phyloP scores from a whole-genome alignment of 2,329 filamentous ascomycete genomes.

The Talaromyces sp. region DNA sequence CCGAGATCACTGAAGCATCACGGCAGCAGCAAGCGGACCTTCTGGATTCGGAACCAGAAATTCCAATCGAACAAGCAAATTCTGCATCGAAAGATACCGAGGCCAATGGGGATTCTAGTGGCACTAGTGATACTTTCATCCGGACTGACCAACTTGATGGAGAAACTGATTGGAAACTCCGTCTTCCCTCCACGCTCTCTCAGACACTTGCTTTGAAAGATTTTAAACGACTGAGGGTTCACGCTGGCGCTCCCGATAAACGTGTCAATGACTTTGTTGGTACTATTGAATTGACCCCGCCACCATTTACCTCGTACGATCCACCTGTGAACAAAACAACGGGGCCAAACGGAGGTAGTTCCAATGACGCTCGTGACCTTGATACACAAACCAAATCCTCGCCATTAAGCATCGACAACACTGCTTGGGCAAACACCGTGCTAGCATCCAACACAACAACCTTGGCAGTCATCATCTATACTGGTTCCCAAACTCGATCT shows the following conservation, averaged over 20 bases:
- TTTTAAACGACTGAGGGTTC: slow-evolving; percentile 62
- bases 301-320: slow-evolving; percentile 43
- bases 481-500: slow-evolving; percentile 87
- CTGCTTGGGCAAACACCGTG: slow-evolving; percentile 97
- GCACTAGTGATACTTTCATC: slow-evolving; percentile 82
- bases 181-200: slow-evolving; percentile 78
- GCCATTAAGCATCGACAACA: slow-evolving; percentile 89
- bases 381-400: slow-evolving; percentile 49
- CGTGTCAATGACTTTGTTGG: slow-evolving; percentile 94
- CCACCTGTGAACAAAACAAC: slow-evolving; percentile 33
- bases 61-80: slow-evolving; percentile 14
- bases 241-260: slow-evolving; percentile 83
- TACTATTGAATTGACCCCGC: slow-evolving; percentile 70
- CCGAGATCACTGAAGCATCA: slow-evolving; percentile 19
- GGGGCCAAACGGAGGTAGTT: slow-evolving; percentile 14
- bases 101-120: slow-evolving; percentile 28
- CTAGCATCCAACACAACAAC: slow-evolving; percentile 89
- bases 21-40: slow-evolving; percentile 25
- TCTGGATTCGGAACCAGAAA: slow-evolving; percentile 19
- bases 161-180: slow-evolving; percentile 97
- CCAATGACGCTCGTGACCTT: slow-evolving; percentile 16
- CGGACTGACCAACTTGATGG: slow-evolving; percentile 95
- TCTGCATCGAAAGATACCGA: slow-evolving; percentile 13
- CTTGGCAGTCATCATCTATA: slow-evolving; percentile 87
- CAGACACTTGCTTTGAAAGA: slow-evolving; percentile 71